phyloP scores from a whole-genome alignment of 2,329 filamentous ascomycete genomes.

The Ambrosiella cleistominuta region DNA sequence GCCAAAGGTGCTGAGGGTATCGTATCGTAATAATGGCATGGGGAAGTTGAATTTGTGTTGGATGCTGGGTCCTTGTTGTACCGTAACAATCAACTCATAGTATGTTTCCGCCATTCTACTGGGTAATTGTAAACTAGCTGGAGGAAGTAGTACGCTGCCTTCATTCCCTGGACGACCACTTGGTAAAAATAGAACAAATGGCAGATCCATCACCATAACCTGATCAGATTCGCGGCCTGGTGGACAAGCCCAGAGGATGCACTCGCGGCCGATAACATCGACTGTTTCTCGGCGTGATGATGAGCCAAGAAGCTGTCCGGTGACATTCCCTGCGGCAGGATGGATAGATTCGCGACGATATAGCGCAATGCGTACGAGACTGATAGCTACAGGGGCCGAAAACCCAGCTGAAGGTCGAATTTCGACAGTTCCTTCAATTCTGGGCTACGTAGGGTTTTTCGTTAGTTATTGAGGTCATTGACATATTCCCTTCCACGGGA shows the following conservation, averaged over 20 bases:
- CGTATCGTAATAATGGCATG: conserved; percentile 80
- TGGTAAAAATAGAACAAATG: conserved; percentile 93
- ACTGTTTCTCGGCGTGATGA: conserved; percentile 68
- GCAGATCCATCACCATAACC: conserved; percentile 88
- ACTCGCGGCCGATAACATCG: conserved; percentile 90
- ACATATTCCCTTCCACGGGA: background rate
- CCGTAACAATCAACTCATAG: conserved; percentile 90
- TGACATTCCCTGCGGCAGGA: conserved; percentile 77
- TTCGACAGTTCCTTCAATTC: conserved; percentile 95
- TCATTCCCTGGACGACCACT: conserved; percentile 85
- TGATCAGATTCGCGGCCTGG: conserved; percentile 72
- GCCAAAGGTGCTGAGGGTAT: conserved; percentile 93
- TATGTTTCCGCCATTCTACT: conserved; percentile 91
- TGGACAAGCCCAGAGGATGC: conserved; percentile 74
- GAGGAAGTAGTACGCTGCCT: conserved; percentile 73
- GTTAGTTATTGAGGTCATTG: background rate
- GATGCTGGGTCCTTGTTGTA: conserved; percentile 74
- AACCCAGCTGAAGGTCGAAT: conserved; percentile 73
- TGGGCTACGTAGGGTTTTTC: conserved; percentile 41
- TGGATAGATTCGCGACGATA: conserved; percentile 93
- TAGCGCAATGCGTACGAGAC: conserved; percentile 83
- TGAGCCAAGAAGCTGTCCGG: too few relatives aligned
- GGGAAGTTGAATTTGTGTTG: conserved; percentile 87
- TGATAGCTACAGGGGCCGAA: conserved; percentile 77
- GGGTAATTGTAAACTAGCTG: conserved; percentile 75